Base-by-base conservation (phyloP, 305 asterid genomes). In the Striga hermonthica region DNA sequence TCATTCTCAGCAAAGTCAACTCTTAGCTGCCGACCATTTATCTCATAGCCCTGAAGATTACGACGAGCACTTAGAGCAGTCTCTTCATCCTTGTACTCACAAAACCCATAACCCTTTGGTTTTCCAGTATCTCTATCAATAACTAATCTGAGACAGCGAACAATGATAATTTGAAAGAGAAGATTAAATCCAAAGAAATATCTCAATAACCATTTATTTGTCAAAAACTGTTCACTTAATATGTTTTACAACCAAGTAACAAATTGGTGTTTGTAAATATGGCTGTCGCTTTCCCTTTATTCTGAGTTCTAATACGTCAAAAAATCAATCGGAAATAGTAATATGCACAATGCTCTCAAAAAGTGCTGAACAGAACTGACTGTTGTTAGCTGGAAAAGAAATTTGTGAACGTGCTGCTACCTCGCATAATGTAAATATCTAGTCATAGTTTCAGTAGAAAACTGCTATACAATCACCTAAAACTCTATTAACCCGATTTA, bases 31-130 rank as follows among this genome's bases (percentile, higher is more conserved):
- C 98, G 85, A 3, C 98, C 98, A 64, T 87, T 92, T 72, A 92
- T 85, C 76, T 86, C 94, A 49, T 84, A 87, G 13, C 90, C 95
- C 80, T 84, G 89, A 65, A 92, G 98, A 79, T 92, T 92, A 31
- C 96, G 89, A 45, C 96, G 96, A 61, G 98, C 98, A 84, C 98
- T 92, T 40, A 84, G 67, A 67, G 97, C 91, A n/a, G 98, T 92
- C 81, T 87, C 98, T 77, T 86, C 98, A 67, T 89, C 98, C 84
- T 87, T 92, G 81, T 92, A 92, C 82, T 92, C 98, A 31, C 98
- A 92, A 75, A 92, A 92, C 44, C 98, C 98, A 75, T 89, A 92
- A 62, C 98, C 98, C 82, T 92, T 92, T 13, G 95, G 94, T 74
- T 86, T 92, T 64, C 97, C 97, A 63, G 95, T 92, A 87, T 92